Evolutionary conservation across 1,284 basidiomycete species (phyloP).

Genomic region (Ustanciosporium gigantosporum): DNA sequence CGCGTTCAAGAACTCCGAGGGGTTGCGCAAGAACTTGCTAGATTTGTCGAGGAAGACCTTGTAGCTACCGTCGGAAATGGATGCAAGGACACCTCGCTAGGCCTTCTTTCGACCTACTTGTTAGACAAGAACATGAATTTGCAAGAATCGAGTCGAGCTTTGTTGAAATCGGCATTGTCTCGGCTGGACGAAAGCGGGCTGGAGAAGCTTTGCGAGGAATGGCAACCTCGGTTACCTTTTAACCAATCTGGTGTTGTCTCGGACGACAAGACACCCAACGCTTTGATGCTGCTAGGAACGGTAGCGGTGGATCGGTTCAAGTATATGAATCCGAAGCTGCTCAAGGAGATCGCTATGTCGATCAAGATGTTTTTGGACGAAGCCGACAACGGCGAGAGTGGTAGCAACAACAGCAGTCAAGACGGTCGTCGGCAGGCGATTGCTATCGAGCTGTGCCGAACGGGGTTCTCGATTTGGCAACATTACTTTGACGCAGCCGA

Average conservation of each 20-base stretch:
- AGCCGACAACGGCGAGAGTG: not conserved
- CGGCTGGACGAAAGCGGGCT: conserved; percentile 16
- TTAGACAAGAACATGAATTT: conserved; percentile 32
- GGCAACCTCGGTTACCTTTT: conserved; percentile 51
- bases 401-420: not conserved
- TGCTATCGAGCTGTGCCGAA: conserved; percentile 84
- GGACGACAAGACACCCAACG: not conserved
- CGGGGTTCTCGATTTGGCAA: conserved; percentile 91
- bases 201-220: conserved; percentile 31
- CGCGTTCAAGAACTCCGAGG: conserved; percentile 13
- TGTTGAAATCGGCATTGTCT: conserved; percentile 15
- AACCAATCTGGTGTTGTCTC: not conserved
- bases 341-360: conserved; percentile 82
- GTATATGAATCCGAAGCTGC: conserved; percentile 72
- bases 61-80: conserved; percentile 11
- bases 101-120: conserved; percentile 69
- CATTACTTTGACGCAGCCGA: conserved; percentile 89
- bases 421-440: conserved; percentile 64
- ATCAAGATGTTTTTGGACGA: conserved; percentile 77
- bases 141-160: conserved; percentile 17
- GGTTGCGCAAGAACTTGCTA: conserved; percentile 8
- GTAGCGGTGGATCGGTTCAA: conserved; percentile 81
- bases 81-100: conserved; percentile 67
- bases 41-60: conserved; percentile 16
- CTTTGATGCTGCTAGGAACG: conserved; percentile 61